These are phyloP conservation scores for Lepiota brunneoincarnata DNA, from an alignment of 768 basidiomycete genomes.

Conservation along the genomic window DNA sequence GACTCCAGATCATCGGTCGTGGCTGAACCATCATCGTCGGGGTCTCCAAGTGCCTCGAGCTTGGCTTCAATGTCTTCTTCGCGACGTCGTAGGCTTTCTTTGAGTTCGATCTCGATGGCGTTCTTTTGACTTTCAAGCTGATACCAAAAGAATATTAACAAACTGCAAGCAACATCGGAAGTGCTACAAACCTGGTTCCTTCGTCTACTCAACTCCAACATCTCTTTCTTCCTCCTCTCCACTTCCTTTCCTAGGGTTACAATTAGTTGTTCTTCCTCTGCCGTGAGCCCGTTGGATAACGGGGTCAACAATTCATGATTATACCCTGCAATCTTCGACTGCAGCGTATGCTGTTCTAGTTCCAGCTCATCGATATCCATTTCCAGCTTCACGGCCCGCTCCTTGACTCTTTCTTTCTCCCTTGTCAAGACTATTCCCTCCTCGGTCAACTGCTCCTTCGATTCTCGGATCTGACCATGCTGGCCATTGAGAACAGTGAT, in stretches of 20 bases:
- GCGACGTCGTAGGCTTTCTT: slow-evolving; percentile 80
- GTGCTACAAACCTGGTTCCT: slow-evolving; percentile 62
- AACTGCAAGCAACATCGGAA: not conserved
- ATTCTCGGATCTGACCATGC: slow-evolving; percentile 66
- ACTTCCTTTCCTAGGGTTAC: slow-evolving; percentile 70
- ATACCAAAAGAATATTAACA: not conserved
- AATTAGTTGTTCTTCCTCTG: slow-evolving; percentile 67
- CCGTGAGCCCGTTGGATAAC: slow-evolving; percentile 70
- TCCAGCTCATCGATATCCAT: slow-evolving; percentile 67
- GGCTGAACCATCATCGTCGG: slow-evolving; percentile 47
- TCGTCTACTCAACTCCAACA: slow-evolving; percentile 64
- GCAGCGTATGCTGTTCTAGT: slow-evolving; percentile 62
- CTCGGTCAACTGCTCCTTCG: slow-evolving; percentile 62
- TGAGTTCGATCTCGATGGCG: slow-evolving; percentile 87
- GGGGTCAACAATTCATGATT: slow-evolving; percentile 69
- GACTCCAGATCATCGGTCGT: slow-evolving; percentile 68
- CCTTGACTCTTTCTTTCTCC: slow-evolving; percentile 70
- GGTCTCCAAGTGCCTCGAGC: slow-evolving; percentile 72
- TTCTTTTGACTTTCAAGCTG: slow-evolving; percentile 78
- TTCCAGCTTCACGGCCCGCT: slow-evolving; percentile 63
- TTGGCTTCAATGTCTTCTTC: slow-evolving; percentile 75
- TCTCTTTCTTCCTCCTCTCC: slow-evolving; percentile 67
- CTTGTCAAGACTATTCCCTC: slow-evolving; percentile 57
- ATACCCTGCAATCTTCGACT: slow-evolving; percentile 62
- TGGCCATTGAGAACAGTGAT: slow-evolving; percentile 70